Base-by-base conservation (phyloP, 2,329 filamentous ascomycete species). In the Microcyclospora tardicrescens region DNA sequence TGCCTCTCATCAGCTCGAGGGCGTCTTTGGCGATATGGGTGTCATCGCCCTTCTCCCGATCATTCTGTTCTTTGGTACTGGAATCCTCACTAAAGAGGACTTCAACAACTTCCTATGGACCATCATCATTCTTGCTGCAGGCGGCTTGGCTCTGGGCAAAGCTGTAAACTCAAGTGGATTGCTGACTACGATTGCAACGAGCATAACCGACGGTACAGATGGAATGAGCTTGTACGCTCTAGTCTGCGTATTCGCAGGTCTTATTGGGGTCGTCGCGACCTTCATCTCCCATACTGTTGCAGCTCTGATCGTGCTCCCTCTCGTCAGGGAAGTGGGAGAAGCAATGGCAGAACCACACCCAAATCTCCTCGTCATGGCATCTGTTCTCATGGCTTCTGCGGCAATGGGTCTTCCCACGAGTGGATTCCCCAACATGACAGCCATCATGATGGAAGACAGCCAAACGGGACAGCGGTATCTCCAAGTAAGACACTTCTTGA, bases 31-130 rank as follows among this genome's bases (percentile, higher is more conserved):
- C 39, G 89, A 98, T 57, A 98, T 98, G 91, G 91, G 91, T 38
- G 87, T 98, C 38, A 83, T 98, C 32, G 93, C 91, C 42, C 93
- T 98, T 56, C 85, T 98, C 43, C 91, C 91, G 5, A 81, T 98
- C 37, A 82, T 93, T 2, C 70, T 95, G 32, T 98, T 98, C 72
- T 98, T 98, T 53, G 91, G 91, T 39, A 87, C 86, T 2, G 91
- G 91, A 10, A 89, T 96, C 49, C 70, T 98, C 27, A 96, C 87
- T 35, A 98, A 96, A 64, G 91, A 96, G 63, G 91, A 98, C 64
- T 98, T 98, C 60, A 98, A 98, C 69, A 98, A 98, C 62, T 98
- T 98, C 62, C 81, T 95, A 30, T 98, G 91, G 91, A 98, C 93
- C 14, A 98, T 98, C 62, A 95, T 98, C 62, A 96, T 98, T 54